Base-by-base conservation (phyloP, 2,329 filamentous ascomycete genomes). In the Alternaria metachromatica region DNA sequence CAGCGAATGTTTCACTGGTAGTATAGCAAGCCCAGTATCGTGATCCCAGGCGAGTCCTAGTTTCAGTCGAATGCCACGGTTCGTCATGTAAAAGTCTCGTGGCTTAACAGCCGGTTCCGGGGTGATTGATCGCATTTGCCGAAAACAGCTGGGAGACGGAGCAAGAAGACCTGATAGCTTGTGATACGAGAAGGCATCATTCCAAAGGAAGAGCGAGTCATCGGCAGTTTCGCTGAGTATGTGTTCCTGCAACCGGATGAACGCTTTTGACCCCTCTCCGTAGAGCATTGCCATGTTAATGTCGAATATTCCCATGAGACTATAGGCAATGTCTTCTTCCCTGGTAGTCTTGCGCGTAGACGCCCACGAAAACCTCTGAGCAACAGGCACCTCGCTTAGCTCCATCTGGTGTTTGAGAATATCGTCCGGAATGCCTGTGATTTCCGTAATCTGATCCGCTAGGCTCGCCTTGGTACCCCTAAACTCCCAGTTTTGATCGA, bases 271-370 rank as follows among this genome's bases (percentile, higher is more conserved):
- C 7, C 65, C 65, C 51, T 67, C 65, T 6, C 65, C 62, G 51
- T 67, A 65, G 6, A 67, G 56, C 55, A 65, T 60, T n/a, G 65
- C 49, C 62, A 67, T 67, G 25, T 65, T 65, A 12, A 67, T 59
- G 10, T 63, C 62, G 23, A 67, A 67, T 13, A 67, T 50, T 2
- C 69, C 69, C 6, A 71, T 55, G 21, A 72, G 56, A 15, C 60
- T 68, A 23, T 71, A 72, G 6, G 66, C 69, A 10, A 30, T 21
- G 33, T 73, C 71, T 44, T 73, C 71, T 30, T 64, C 59, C 8
- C 62, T 46, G 20, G 60, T 72, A 0, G 72, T 74, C 18, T 67
- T 33, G 25, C 73, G 70, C 3, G 21, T 43, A 25, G 59, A 60
- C 12, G 68, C 65, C 73, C 73, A 76, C 7, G 61, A 66, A 20